These are phyloP conservation scores for Symbiodinium pilosum DNA, from an alignment of 73 alveolate species.

Conservation along the genomic window DNA sequence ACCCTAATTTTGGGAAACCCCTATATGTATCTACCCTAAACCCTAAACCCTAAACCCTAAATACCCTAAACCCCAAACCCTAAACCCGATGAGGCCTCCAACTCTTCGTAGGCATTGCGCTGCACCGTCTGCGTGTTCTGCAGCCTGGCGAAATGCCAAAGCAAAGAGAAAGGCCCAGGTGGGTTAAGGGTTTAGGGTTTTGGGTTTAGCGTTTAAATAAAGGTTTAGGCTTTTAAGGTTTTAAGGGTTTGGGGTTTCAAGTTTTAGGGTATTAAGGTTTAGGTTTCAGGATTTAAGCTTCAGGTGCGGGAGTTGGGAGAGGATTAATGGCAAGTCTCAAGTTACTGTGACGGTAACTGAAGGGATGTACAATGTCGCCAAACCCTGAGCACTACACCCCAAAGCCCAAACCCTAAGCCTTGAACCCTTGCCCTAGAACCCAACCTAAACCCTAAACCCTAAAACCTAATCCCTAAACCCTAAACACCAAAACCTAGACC, in stretches of 20 bases:
- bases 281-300: too few species aligned
- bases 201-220: too few species aligned
- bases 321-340: too few species aligned
- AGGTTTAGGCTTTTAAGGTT: too few species aligned
- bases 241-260: too few species aligned
- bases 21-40: too few species aligned
- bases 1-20: too few species aligned
- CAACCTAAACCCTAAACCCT: constrained; percentile 9
- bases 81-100: constrained; percentile 16
- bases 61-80: neutral
- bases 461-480: neutral
- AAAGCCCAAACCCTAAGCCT: neutral
- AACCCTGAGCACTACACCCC: neutral
- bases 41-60: neutral
- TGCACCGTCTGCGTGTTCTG: constrained; percentile 97
- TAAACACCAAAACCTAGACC: neutral
- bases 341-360: neutral
- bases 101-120: constrained; percentile 97
- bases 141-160: constrained; percentile 23
- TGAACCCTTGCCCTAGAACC: neutral
- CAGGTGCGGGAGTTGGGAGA: too few species aligned
- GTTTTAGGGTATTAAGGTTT: too few species aligned
- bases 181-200: too few species aligned
- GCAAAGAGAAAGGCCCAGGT: neutral
- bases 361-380: neutral